Evolutionary conservation across 129 eudicot genomes (phyloP).

Genomic region (Artemisia argyi): DNA sequence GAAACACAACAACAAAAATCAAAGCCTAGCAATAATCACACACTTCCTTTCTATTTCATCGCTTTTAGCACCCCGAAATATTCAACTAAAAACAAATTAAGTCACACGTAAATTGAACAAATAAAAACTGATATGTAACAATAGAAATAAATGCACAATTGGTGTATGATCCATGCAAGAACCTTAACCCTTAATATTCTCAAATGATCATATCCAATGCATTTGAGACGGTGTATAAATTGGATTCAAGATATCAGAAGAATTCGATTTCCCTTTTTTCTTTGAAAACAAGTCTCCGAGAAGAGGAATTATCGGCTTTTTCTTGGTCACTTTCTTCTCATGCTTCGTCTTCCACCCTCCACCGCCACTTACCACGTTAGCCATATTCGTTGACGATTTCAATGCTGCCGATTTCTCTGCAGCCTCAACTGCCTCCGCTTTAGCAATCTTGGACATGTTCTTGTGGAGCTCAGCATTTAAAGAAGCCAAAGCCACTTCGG

Average conservation of each 20-base stretch:
- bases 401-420: constrained; percentile 28
- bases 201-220: constrained; percentile 38
- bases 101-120: constrained; percentile 20
- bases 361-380: constrained; percentile 31
- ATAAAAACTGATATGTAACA: not conserved
- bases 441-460: constrained; percentile 72
- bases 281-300: constrained; percentile 65
- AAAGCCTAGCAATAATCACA: constrained; percentile 9
- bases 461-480: constrained; percentile 79
- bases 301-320: constrained; percentile 79
- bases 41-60: not conserved
- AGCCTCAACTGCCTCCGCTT: constrained; percentile 50
- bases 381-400: constrained; percentile 24
- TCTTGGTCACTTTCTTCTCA: constrained; percentile 44
- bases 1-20: constrained; percentile 1
- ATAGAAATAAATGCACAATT: not conserved
- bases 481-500: constrained; percentile 73
- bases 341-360: constrained; percentile 29
- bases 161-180: not conserved
- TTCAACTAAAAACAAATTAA: constrained; percentile 13
- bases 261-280: constrained; percentile 47
- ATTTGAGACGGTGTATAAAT: constrained; percentile 45
- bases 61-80: not conserved
- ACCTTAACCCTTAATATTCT: not conserved
- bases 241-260: constrained; percentile 30